These are phyloP conservation scores for Laguncularia racemosa DNA, from an alignment of 345 rosid genomes.

Conservation along the genomic window DNA sequence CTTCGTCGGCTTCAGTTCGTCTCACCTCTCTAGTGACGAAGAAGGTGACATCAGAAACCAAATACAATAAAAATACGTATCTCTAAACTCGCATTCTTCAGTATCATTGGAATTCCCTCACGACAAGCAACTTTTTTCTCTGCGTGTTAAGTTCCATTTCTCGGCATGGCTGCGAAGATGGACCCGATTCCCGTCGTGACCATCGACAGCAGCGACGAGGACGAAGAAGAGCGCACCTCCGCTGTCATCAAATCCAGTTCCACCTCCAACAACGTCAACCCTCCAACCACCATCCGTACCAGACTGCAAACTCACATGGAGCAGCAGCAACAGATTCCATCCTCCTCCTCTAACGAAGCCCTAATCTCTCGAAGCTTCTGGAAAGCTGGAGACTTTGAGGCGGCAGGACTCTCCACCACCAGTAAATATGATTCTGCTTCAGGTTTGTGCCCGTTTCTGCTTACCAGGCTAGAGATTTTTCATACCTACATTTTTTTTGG, in stretches of 20 bases:
- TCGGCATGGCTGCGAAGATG: conserved; percentile 23
- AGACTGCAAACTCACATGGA: conserved; percentile 9
- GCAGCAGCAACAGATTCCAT: conserved; percentile 5
- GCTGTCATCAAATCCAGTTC: too few relatives aligned
- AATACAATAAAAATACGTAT: too few relatives aligned
- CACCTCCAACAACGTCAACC: background rate
- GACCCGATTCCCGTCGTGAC: conserved; percentile 20
- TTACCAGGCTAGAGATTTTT: background rate
- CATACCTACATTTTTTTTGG: too few relatives aligned
- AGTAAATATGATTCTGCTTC: conserved; percentile 12
- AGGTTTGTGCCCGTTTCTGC: conserved; percentile 15
- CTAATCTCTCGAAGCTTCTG: conserved; percentile 70
- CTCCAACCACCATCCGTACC: background rate
- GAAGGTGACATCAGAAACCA: too few relatives aligned
- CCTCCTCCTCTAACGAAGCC: conserved; percentile 18
- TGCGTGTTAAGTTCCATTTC: background rate
- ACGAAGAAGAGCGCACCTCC: conserved; percentile 12
- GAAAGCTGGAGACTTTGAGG: conserved; percentile 60
- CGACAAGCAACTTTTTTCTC: too few relatives aligned
- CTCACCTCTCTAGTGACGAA: too few relatives aligned
- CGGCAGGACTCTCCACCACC: conserved; percentile 6
- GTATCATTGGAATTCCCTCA: too few relatives aligned
- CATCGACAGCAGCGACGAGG: conserved; percentile 47
- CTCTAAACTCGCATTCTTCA: too few relatives aligned
- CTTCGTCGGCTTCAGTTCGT: too few relatives aligned